Evolutionary conservation across 2,329 filamentous ascomycete genomes (phyloP).

Genomic region (Penicillium brasilianum): DNA sequence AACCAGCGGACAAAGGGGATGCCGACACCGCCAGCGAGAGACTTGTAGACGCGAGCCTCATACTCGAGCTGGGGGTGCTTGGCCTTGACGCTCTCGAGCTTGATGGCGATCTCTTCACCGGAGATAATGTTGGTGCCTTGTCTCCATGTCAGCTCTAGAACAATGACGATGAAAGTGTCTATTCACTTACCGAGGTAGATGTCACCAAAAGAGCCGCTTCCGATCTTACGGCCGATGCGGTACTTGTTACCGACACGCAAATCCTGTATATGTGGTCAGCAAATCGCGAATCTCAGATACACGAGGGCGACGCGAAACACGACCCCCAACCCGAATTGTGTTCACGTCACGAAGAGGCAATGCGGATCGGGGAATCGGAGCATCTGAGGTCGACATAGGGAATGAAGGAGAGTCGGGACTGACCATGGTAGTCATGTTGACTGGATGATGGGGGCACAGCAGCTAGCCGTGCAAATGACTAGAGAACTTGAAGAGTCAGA

Average conservation of each 20-base stretch:
- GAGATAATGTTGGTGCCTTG: constrained; percentile 99
- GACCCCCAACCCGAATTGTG: not conserved
- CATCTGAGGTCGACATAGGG: not conserved
- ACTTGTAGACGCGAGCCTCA: constrained; percentile 88
- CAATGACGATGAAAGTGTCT: not conserved
- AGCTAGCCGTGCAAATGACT: constrained; percentile 33
- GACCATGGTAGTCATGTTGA: constrained; percentile 48
- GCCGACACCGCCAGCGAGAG: constrained; percentile 91
- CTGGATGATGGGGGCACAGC: constrained; percentile 34
- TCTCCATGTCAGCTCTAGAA: constrained; percentile 18
- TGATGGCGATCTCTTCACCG: constrained; percentile 98
- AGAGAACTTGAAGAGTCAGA: constrained; percentile 25
- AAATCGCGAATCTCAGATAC: not conserved
- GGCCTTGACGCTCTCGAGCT: constrained; percentile 98
- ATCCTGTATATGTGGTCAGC: constrained; percentile 67
- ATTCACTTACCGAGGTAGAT: constrained; percentile 78
- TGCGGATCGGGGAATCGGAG: too few species aligned
- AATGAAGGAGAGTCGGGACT: constrained; percentile 22
- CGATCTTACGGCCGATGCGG: constrained; percentile 98
- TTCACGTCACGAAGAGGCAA: not conserved
- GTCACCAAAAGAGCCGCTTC: constrained; percentile 95
- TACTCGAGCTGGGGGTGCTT: constrained; percentile 99
- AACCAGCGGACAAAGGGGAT: constrained; percentile 99
- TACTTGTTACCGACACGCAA: constrained; percentile 99
- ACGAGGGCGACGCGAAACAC: not conserved